These are phyloP conservation scores for Cystoderma amianthinum DNA, from an alignment of 768 basidiomycete genomes.

Conservation along the genomic window DNA sequence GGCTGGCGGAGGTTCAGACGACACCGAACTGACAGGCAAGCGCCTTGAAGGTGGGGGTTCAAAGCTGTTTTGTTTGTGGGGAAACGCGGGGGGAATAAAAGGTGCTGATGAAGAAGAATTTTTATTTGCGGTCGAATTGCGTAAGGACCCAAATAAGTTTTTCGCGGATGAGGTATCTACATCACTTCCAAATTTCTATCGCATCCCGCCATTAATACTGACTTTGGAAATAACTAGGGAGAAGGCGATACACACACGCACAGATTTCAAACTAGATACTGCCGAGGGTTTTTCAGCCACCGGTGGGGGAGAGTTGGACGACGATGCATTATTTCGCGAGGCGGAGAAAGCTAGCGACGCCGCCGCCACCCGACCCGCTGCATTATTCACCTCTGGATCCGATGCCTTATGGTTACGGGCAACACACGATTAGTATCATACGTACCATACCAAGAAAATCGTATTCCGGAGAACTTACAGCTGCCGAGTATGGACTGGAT, in stretches of 20 bases:
- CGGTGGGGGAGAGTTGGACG: constrained; percentile 14
- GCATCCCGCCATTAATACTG: too few species aligned
- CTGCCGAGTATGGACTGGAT: constrained; percentile 26
- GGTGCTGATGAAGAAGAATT: constrained; percentile 27
- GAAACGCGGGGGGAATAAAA: constrained; percentile 30
- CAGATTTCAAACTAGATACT: constrained; percentile 14
- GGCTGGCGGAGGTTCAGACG: constrained; percentile 18
- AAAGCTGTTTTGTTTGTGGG: constrained; percentile 33
- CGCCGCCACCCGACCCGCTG: constrained; percentile 52
- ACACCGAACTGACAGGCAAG: constrained; percentile 7
- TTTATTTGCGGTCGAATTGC: constrained; percentile 31
- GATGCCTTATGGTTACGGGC: constrained; percentile 18
- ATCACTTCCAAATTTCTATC: constrained; percentile 49
- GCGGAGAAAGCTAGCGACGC: constrained; percentile 39
- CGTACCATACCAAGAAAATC: too few species aligned
- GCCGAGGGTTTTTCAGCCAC: constrained; percentile 20
- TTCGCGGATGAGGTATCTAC: constrained; percentile 47
- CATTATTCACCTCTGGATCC: constrained; percentile 31
- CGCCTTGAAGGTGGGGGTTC: constrained; percentile 45
- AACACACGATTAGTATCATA: not conserved
- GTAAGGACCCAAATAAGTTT: constrained; percentile 39
- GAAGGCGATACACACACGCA: constrained; percentile 15
- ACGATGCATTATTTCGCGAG: constrained; percentile 13
- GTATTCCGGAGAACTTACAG: constrained; percentile 28
- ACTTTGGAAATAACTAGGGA: not conserved